Percentiles rank a stretch among this genome's conserved stretches.
phyloP scores from a whole-genome alignment of 2,329 filamentous ascomycete species.

The Trichoderma polysporum region DNA sequence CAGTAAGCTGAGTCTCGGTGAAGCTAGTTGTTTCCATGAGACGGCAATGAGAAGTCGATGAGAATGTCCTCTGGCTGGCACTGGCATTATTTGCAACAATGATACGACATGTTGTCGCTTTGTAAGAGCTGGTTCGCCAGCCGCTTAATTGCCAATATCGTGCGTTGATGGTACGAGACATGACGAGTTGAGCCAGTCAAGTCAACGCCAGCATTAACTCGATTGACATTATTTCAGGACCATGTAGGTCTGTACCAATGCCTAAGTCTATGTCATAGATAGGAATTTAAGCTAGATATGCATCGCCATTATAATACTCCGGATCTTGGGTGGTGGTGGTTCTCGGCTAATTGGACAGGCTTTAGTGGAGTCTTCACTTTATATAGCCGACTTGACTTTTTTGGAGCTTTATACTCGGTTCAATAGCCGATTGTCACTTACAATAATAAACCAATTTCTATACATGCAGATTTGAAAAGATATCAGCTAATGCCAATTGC shows the following conservation, averaged over 20 bases:
- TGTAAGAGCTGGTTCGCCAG: not conserved
- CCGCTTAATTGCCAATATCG: not conserved
- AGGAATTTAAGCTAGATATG: not conserved
- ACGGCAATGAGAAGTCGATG: slow-evolving; percentile 32
- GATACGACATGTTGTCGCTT: not conserved
- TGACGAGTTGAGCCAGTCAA: not conserved
- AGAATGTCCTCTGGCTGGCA: slow-evolving; percentile 31
- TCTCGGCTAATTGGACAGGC: slow-evolving; percentile 6
- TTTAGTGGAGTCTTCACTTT: not conserved
- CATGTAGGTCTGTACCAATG: too few species aligned
- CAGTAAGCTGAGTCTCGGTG: slow-evolving; percentile 68
- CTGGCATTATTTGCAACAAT: not conserved
- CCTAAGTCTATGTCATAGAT: not conserved
- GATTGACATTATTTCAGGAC: not conserved
- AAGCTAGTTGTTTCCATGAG: slow-evolving; percentile 75
- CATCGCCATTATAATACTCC: not conserved
- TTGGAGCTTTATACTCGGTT: not conserved
- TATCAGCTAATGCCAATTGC: not conserved
- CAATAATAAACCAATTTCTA: not conserved
- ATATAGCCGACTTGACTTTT: slow-evolving; percentile 10
- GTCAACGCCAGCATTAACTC: not conserved
- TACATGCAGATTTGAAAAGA: not conserved
- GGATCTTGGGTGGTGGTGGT: not conserved
- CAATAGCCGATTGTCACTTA: not conserved
- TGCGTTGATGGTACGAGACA: not conserved